A percentile compares a stretch with the other conserved stretches of the same genome.
Evolutionary conservation across 2,329 filamentous ascomycete genomes (phyloP).

Genomic region (Arthroderma uncinatum): DNA sequence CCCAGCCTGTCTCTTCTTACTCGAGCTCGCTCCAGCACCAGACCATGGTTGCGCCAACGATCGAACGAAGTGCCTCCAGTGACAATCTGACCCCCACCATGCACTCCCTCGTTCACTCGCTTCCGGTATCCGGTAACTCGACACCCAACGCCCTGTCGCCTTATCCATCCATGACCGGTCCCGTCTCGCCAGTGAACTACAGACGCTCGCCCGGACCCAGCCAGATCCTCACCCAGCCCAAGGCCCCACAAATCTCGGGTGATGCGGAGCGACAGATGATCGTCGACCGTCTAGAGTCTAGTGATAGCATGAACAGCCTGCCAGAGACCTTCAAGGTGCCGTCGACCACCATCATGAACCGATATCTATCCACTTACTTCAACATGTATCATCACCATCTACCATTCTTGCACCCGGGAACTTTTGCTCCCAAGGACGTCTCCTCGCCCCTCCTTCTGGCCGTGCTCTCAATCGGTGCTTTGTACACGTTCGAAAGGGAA

Average conservation of each 20-base stretch:
- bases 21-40: constrained; percentile 48
- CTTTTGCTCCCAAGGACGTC: constrained; percentile 69
- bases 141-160: constrained; percentile 66
- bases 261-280: constrained; percentile 81
- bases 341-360: constrained; percentile 67
- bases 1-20: constrained; percentile 46
- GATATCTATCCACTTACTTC: constrained; percentile 92
- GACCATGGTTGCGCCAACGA: constrained; percentile 56
- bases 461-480: constrained; percentile 84
- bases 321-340: constrained; percentile 85
- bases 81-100: constrained; percentile 55
- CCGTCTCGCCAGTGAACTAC: constrained; percentile 58
- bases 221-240: constrained; percentile 53
- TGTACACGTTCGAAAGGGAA: constrained; percentile 95
- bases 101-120: constrained; percentile 61
- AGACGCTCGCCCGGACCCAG: constrained; percentile 58
- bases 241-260: constrained; percentile 66
- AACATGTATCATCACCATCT: constrained; percentile 93
- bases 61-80: constrained; percentile 50
- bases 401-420: constrained; percentile 86
- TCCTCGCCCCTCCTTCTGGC: constrained; percentile 77
- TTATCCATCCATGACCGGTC: constrained; percentile 55
- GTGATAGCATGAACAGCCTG: constrained; percentile 70
- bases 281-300: constrained; percentile 70
- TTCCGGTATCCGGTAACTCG: constrained; percentile 56